phyloP scores from a whole-genome alignment of 139 green algal species.

The Dunaliella sp. region DNA sequence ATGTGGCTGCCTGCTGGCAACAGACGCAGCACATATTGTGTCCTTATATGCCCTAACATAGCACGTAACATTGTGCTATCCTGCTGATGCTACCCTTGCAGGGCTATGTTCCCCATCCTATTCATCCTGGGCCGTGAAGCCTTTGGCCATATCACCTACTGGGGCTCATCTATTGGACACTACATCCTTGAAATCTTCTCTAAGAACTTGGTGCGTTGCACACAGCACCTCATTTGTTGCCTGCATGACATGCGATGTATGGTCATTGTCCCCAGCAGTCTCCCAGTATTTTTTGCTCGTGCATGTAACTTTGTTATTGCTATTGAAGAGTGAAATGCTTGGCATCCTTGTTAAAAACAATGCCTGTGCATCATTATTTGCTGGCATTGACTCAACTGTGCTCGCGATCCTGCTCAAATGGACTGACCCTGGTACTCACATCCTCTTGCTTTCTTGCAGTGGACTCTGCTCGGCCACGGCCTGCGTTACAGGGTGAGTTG shows the following conservation, averaged over 20 bases:
- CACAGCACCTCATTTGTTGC: no score
- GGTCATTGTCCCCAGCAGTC: no score
- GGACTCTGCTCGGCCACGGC: conserved; percentile 48
- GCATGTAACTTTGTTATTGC: neutral
- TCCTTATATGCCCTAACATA: no score
- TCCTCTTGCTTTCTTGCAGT: conserved; percentile 9
- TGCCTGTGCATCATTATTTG: neutral
- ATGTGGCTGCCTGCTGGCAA: no score
- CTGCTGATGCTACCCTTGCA: neutral
- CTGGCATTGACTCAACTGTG: no score
- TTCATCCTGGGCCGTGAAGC: conserved; percentile 57
- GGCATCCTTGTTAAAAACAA: neutral
- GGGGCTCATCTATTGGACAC: conserved; percentile 31
- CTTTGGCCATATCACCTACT: conserved; percentile 35
- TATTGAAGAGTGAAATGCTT: neutral
- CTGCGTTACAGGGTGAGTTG: conserved; percentile 46
- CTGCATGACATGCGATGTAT: no score
- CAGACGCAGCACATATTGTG: no score
- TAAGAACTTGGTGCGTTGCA: conserved; percentile 47
- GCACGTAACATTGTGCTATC: no score
- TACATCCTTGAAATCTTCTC: conserved; percentile 52
- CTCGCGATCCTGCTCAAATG: no score
- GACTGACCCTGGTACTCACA: neutral
- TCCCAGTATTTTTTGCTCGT: neutral
- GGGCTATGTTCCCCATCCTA: conserved; percentile 48